These are phyloP conservation scores for Vitis hybrid DNA, from an alignment of 177 flowering plant species.

Conservation along the genomic window DNA sequence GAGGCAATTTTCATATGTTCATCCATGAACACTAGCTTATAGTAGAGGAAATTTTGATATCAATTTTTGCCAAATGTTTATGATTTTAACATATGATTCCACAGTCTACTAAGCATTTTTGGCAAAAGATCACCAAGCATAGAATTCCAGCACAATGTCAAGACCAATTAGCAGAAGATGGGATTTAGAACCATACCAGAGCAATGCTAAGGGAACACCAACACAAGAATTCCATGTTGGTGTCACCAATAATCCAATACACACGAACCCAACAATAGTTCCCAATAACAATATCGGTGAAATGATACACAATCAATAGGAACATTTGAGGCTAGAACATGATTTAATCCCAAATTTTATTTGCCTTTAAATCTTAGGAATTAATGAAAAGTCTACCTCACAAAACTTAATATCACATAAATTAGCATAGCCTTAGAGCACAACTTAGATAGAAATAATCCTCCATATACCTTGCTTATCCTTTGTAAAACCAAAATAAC, in stretches of 20 bases:
- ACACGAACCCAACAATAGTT: constrained; percentile 53
- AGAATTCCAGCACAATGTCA: not conserved
- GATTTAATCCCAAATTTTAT: no score
- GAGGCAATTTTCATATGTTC: constrained; percentile 75
- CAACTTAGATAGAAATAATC: not conserved
- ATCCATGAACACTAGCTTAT: no score
- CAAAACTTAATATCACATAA: constrained; percentile 4
- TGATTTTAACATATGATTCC: no score
- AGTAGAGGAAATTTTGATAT: no score
- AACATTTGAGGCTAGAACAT: constrained; percentile 12
- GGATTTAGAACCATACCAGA: constrained; percentile 45
- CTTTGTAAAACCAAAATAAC: no score
- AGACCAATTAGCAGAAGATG: constrained; percentile 18
- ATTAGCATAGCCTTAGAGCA: not conserved
- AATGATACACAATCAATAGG: constrained; percentile 18
- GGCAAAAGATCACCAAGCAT: no score
- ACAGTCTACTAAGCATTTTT: no score
- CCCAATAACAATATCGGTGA: constrained; percentile 35
- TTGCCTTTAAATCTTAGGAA: no score
- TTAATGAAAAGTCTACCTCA: constrained; percentile 9
- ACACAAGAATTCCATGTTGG: constrained; percentile 37
- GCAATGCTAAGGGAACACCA: constrained; percentile 36
- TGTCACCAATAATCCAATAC: constrained; percentile 33
- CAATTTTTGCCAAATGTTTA: no score
- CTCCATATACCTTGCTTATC: no score